Base-by-base conservation (phyloP, 805 yeast species). In the Scheffersomyces stipitis region DNA sequence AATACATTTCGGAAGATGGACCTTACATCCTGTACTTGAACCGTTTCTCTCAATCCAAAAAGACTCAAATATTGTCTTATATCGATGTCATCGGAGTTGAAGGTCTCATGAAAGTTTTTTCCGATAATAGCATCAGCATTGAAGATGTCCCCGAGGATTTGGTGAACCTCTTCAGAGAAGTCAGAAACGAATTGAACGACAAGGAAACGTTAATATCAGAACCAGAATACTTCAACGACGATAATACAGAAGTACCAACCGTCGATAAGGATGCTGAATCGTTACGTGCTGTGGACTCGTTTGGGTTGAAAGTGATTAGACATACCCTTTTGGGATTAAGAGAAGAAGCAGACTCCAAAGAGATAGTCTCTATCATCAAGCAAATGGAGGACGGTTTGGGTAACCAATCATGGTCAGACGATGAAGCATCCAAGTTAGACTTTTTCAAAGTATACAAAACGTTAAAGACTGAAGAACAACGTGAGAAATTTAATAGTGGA, bases 271-370 rank as follows among this genome's bases (percentile, higher is more conserved):
- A 76, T 28, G 67, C 73, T 23, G 80, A 71, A 2, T 66, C 66
- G 12, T 69, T 90, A 33, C 61, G 64, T 31, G 71, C 95, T 1
- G 95, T 87, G 6, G 82, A 80, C 30, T 78, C 96, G 0, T 77
- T 80, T 42, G 95, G 93, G 9, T 73, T 89, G 63, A 82, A 81
- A 46, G 83, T 82, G 12, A 82, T 90, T 41, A 78, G 91, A 56
- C 86, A 85, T 48, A 77, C 91, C 3, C 67, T 89, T 27, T 54
- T 79, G 24, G 75, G 74, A 0, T 56, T 69, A 32, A 58, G 60
- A 33, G 51, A 63, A 12, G 56, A 54, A 23, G 45, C 46, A 5
- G 49, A 45, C 14, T 31, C 46, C 9, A 36, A 44, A 6, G 47
- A 50, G 8, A 37, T 66, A 18, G 58, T 54, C 3, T 44, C 51